phyloP scores from a whole-genome alignment of 129 eudicot species.

The Centella asiatica region DNA sequence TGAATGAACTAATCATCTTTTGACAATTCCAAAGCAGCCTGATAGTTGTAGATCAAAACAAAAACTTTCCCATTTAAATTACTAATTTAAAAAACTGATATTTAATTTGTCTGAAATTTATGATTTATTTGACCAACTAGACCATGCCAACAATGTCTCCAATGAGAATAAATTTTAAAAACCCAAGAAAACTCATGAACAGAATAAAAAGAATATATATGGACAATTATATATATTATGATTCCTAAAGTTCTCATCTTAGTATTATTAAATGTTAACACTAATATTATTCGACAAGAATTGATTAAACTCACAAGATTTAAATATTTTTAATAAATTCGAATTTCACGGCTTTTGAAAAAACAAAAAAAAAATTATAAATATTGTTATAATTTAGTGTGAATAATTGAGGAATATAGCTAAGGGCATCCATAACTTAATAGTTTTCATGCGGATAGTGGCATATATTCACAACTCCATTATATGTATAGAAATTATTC shows the following conservation, averaged over 20 bases:
- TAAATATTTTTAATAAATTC: too few relatives aligned
- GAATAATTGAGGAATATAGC: slow-evolving; percentile 20
- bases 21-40: slow-evolving; percentile 30
- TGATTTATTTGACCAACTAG: not conserved
- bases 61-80: slow-evolving; percentile 1
- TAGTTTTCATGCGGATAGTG: slow-evolving; percentile 12
- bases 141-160: slow-evolving; percentile 1
- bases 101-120: slow-evolving; percentile 3
- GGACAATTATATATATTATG: not conserved
- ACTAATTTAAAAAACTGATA: not conserved
- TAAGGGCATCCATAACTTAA: slow-evolving; percentile 9
- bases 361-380: too few relatives aligned
- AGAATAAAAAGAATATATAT: not conserved
- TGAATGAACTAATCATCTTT: slow-evolving; percentile 39
- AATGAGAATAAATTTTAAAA: not conserved
- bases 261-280: not conserved
- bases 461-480: slow-evolving; percentile 30
- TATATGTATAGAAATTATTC: slow-evolving; percentile 1
- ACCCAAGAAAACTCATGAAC: not conserved
- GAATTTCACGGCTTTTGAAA: too few relatives aligned
- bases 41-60: slow-evolving; percentile 2
- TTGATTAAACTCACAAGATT: too few relatives aligned
- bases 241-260: slow-evolving; percentile 10
- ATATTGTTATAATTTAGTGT: not conserved
- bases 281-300: not conserved